Evolutionary conservation across 2,329 filamentous ascomycete species (phyloP), one percentile per base, ranked within the genome.

Genomic region (Rhynchosporium agropyri): DNA sequence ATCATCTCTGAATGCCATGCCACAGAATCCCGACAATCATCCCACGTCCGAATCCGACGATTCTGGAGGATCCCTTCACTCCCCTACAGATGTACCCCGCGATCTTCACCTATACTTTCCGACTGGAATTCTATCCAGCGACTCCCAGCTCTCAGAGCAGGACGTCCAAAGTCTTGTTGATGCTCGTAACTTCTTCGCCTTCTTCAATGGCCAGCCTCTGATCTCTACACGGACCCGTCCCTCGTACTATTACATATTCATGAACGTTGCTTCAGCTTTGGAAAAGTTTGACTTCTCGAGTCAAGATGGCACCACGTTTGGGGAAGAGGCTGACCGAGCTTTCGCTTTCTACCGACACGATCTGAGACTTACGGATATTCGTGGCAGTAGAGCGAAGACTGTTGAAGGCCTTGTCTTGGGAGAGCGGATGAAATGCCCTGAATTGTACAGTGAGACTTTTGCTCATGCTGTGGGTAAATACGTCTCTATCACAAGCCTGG

Each of bases 381-480:
- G 92, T 60, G 79, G 84, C 64, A 96, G 91, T 74, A 84, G 89
- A 31, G 92, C 97, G 73, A 96, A 95, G 81, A 97, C 91, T 0
- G 81, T 98, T 29, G 92, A 98, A 76, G 90, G 89, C 0, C 83
- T 98, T 53, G 83, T 98, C n/a, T 80, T 99, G 10, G 93, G 91
- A 61, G 94, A 99, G 77, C 85, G 85, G 43, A 90, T 98, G 87
- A 88, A 88, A 63, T 96, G 85, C 54, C 85, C 89, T 71, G 83
- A 88, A 7, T 82, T 99, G 2, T 98, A 96, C 77, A 91, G 91
- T 63, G 92, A 97, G 76, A 92, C 91, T 0, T 98, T 97, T 72
- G 87, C 92, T 4, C 95, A 98, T 75, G 92, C 89, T 0, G 92
- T 91, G 9, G 95, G 94, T 56, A 96, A 95, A 76, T 91, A 94